Base-by-base conservation (phyloP, 2,329 filamentous ascomycete species). In the Trichoderma atroviride region DNA sequence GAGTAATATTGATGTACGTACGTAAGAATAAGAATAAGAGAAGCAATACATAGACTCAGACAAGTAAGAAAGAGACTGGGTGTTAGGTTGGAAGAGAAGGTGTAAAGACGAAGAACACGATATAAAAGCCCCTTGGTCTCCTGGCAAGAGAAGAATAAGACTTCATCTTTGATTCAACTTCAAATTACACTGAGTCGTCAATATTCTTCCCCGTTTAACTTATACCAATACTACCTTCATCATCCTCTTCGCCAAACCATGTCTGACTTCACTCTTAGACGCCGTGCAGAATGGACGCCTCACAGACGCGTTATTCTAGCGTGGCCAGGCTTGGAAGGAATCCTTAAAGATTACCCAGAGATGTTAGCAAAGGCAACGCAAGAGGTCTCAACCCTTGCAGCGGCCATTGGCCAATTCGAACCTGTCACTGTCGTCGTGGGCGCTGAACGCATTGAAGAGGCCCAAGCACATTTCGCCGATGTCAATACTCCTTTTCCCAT, bases 371-470 rank as follows among this genome's bases (percentile, higher is more conserved):
- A 37, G 7, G 71, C 71, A 31, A 74, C 72, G 11, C 22, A 53
- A 19, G 76, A 78, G 62, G 71, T 78, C 13, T 74, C 72, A 3
- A 56, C 70, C 13, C 73, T 78, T 9, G 73, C 76, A 6, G 68
- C 72, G 6, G 74, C 75, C 4, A 69, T 77, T 0, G 72, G 75
- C 5, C 61, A 70, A 0, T 78, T 77, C 57, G 70, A 77, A 31
- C 74, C 74, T 5, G 75, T 78, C 2, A 75, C 71, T 1, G 68
- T 78, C 43, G 69, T 71, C 19, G 73, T 74, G 29, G 66, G 55
- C 2, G 47, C 29, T 5, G 72, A 73, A 16, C 69, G 70, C 0
- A 55, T 66, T 16, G 58, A 55, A 13, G 71, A 74, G 6, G 73
- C 73, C 16, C 52, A 69, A 57, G 55, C 24, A 7, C 53, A 66